Conservation (phyloP, 192 early-diverging fungal genomes). For the Coemansia sp. region DNA sequence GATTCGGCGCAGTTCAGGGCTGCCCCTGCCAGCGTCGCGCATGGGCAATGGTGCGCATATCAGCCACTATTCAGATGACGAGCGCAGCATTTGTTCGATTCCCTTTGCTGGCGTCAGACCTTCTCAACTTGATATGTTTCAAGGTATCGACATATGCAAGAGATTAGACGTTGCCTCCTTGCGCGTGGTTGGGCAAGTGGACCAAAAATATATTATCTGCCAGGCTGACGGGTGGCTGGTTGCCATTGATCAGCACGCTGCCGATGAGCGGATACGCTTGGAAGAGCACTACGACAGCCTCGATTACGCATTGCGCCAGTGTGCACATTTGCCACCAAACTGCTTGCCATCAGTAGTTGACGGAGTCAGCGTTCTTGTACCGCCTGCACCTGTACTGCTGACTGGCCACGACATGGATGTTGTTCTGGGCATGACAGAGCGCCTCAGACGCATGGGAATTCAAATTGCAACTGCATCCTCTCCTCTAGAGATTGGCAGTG, state of each 20-base stretch:
- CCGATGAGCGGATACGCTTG: conserved; percentile 49
- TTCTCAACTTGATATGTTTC: neutral
- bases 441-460: conserved; percentile 28
- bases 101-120: neutral
- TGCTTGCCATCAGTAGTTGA: conserved; percentile 14
- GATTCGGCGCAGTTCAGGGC: neutral
- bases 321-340: conserved; percentile 1
- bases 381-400: conserved; percentile 20
- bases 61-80: neutral
- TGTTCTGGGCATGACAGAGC: neutral
- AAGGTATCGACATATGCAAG: neutral
- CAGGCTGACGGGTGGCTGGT: conserved; percentile 20
- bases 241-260: conserved; percentile 54
- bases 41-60: neutral
- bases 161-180: conserved; percentile 10
- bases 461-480: neutral
- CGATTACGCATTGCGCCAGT: conserved; percentile 3
- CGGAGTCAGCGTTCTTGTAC: conserved; percentile 38
- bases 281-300: conserved; percentile 24
- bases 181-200: conserved; percentile 42
- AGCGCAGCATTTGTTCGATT: neutral
- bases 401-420: conserved; percentile 13
- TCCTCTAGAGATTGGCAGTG: too few relatives aligned
- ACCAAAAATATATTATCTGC: conserved; percentile 49
- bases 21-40: neutral